Evolutionary conservation across 2,329 filamentous ascomycete species (phyloP).

Genomic region (Furcasterigmium sp.): DNA sequence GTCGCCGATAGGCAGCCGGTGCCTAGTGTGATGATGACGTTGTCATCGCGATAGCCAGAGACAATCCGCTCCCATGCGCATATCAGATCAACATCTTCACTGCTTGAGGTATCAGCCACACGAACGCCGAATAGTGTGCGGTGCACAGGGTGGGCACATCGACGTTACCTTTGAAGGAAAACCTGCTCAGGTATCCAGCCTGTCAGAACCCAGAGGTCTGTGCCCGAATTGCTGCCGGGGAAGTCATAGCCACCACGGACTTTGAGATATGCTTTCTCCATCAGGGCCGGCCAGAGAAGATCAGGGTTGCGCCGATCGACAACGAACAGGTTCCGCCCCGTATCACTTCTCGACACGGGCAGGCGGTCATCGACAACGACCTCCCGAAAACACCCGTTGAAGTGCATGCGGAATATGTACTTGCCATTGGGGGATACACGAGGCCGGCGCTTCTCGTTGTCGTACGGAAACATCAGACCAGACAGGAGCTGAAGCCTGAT

Average conservation of each 20-base stretch:
- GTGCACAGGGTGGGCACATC: background rate
- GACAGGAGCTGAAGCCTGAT: slow-evolving; percentile 53
- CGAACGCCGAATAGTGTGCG: background rate
- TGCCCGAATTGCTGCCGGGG: slow-evolving; percentile 93
- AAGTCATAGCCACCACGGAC: slow-evolving; percentile 95
- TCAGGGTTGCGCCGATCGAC: slow-evolving; percentile 76
- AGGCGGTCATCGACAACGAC: slow-evolving; percentile 87
- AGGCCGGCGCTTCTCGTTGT: slow-evolving; percentile 52
- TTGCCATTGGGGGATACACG: slow-evolving; percentile 72
- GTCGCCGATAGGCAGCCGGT: slow-evolving; percentile 74
- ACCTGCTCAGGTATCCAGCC: slow-evolving; percentile 97
- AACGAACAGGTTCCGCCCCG: slow-evolving; percentile 74
- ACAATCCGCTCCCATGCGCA: slow-evolving; percentile 74
- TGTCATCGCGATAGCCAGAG: slow-evolving; percentile 67
- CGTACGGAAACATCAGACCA: slow-evolving; percentile 70
- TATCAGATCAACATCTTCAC: slow-evolving; percentile 72
- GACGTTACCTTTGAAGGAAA: slow-evolving; percentile 67
- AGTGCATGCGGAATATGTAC: slow-evolving; percentile 88
- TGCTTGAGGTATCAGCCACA: slow-evolving; percentile 20
- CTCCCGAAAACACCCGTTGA: slow-evolving; percentile 87
- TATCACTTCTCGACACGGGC: slow-evolving; percentile 60
- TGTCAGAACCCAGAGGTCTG: slow-evolving; percentile 85
- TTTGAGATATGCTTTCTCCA: slow-evolving; percentile 97
- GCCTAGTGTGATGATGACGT: slow-evolving; percentile 84
- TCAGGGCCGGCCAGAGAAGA: slow-evolving; percentile 84